Evolutionary conservation across 2,329 filamentous ascomycete genomes (phyloP), one percentile per base, ranked within the genome.

Genomic region (Penicillium sp.): DNA sequence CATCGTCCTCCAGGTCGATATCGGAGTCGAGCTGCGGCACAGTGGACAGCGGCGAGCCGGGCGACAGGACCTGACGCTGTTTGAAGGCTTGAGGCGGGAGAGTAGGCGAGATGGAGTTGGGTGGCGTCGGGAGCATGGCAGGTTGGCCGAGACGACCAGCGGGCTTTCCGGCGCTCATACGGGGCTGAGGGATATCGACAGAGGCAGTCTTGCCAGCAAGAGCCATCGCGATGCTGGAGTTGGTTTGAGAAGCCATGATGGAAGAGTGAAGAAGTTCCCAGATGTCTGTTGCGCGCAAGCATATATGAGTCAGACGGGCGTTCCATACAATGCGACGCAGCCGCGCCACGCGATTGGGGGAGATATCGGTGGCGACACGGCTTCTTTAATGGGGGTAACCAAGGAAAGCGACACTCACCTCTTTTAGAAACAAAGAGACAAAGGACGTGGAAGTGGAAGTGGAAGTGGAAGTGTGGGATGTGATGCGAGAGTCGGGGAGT

Each of bases 31-130:
- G 82, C 65, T 76, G 72, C 57, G 77, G 66, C 53, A 77, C 69
- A 43, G 74, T 69, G 47, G 75, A 70, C 54, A 76, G 73, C 60
- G 72, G 67, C 44, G 77, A 72, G 47, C 64, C 60, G 46, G 72
- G 64, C 52, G 69, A 60, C 51, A 63, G 60, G 22, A 65, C 64
- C 45, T 67, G 78, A 69, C 86, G 86, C 57, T 83, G 81, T 72
- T 87, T 88, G 69, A 88, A 84, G 65, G 87, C 88, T 65, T 92
- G 89, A 54, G 92, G 89, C 64, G 88, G 86, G 61, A 96, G 81
- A 63, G 84, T 87, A 44, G 92, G 92, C 56, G 92, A 96, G 71
- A 96, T 91, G 74, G 92, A 96, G 79, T 92, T 95, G 55, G 92
- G 92, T 69, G 92, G 92, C 71, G 92, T 96, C 58, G 89, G 90